Percentiles rank a stretch among this genome's conserved stretches.
Conservation (phyloP, 495 filamentous ascomycete genomes). For the Echria macrotheca region DNA sequence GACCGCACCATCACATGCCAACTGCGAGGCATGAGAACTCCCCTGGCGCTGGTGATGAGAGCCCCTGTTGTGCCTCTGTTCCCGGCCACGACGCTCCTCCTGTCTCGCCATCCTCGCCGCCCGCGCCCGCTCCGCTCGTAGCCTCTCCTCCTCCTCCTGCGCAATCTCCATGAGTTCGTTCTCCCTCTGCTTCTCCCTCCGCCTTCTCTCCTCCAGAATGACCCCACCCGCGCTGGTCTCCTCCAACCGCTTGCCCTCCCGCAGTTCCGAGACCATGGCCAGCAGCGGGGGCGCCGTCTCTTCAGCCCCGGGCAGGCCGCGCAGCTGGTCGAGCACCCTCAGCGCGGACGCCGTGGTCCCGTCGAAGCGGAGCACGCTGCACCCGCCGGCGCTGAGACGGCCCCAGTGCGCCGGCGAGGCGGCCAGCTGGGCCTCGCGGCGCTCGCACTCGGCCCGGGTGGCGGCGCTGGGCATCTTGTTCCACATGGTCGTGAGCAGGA, state of each 20-base stretch:
- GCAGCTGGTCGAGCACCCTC: background rate
- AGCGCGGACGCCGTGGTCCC: background rate
- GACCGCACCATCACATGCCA: too few species aligned
- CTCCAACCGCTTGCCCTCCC: background rate
- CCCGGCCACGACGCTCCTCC: background rate
- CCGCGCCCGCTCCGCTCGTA: background rate
- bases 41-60: background rate
- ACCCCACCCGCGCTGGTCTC: background rate
- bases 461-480: background rate
- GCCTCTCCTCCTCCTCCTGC: background rate
- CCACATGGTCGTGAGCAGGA: conserved; percentile 11
- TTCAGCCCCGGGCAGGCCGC: background rate
- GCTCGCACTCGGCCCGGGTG: background rate
- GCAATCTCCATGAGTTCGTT: background rate
- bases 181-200: background rate
- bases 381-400: background rate
- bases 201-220: background rate
- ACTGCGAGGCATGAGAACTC: too few species aligned
- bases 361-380: background rate
- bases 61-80: background rate
- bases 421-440: background rate
- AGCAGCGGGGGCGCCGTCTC: background rate
- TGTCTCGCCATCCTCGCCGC: background rate
- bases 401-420: background rate
- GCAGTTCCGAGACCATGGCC: background rate